phyloP scores from a whole-genome alignment of 148 eudicot species.

The Rhododendron kiyosumense region DNA sequence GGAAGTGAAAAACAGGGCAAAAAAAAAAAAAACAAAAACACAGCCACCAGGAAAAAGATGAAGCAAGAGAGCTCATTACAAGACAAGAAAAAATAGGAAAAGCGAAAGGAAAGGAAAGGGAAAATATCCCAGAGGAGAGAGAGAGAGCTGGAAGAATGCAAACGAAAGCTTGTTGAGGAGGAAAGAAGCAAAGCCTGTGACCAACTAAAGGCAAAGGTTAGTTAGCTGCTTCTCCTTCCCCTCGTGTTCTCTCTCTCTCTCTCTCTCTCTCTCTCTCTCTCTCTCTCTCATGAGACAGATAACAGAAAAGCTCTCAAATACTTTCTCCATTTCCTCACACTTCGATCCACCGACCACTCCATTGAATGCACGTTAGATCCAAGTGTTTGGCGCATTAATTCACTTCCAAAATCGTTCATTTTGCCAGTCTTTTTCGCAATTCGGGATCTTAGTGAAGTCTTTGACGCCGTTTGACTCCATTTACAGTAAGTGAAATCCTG shows the following conservation, averaged over 20 bases:
- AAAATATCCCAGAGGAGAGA: background rate
- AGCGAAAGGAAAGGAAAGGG: background rate
- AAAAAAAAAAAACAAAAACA: background rate
- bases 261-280: conserved; percentile 12
- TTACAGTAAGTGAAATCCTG: conserved; percentile 7
- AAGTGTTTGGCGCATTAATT: background rate
- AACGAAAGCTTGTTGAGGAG: conserved; percentile 41
- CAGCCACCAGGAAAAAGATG: background rate
- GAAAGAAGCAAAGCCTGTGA: conserved; percentile 18
- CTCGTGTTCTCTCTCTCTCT: background rate
- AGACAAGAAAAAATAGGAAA: background rate
- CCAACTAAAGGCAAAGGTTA: conserved; percentile 4
- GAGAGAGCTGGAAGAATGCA: background rate
- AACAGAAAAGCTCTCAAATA: background rate
- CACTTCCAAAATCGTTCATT: background rate
- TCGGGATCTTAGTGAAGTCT: background rate
- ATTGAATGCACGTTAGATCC: conserved; percentile 9
- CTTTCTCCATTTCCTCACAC: background rate
- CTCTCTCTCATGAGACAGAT: conserved; percentile 10
- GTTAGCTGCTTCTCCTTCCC: background rate
- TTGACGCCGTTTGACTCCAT: conserved; percentile 10
- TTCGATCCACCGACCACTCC: conserved; percentile 9
- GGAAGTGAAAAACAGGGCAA: background rate
- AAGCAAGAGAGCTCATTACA: background rate
- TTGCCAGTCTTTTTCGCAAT: background rate